Evolutionary conservation across 371 early-diverging fungal species (phyloP).

Genomic region (Basidiobolus meristosporus): DNA sequence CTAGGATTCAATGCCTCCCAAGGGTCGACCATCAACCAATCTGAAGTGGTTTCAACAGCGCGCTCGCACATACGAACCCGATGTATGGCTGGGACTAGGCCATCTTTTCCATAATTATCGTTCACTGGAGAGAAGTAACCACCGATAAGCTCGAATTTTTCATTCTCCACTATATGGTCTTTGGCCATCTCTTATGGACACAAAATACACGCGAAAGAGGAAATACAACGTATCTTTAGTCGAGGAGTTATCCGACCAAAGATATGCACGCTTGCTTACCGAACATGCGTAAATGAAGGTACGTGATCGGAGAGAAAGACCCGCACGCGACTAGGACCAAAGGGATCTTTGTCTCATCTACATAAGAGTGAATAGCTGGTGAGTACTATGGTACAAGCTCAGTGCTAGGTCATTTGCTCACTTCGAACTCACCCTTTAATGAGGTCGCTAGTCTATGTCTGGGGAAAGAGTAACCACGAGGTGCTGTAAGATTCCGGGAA

Average conservation of each 20-base stretch:
- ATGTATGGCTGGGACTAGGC: constrained; percentile 66
- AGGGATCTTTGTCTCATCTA: constrained; percentile 70
- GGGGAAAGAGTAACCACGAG: too few relatives aligned
- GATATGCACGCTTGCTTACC: too few relatives aligned
- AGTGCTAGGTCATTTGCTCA: too few relatives aligned
- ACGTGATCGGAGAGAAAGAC: constrained; percentile 92
- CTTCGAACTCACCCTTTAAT: too few relatives aligned
- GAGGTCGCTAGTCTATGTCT: too few relatives aligned
- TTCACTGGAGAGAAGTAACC: constrained; percentile 95
- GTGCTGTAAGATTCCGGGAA: too few relatives aligned
- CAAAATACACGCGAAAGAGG: too few relatives aligned
- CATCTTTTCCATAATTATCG: constrained; percentile 81
- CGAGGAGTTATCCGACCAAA: too few relatives aligned
- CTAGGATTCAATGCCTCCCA: constrained; percentile 78
- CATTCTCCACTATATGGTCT: constrained; percentile 57
- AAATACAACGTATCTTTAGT: too few relatives aligned
- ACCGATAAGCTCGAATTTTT: constrained; percentile 68
- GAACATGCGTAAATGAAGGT: constrained; percentile 94
- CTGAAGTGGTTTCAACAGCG: constrained; percentile 60
- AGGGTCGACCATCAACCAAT: constrained; percentile 90
- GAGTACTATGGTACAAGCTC: too few relatives aligned
- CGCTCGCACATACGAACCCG: constrained; percentile 86
- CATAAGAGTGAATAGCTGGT: too few relatives aligned
- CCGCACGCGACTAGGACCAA: constrained; percentile 93
- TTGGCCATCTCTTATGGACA: constrained; percentile 76